phyloP scores from a whole-genome alignment of 345 rosid genomes.

The Lumnitzera littorea region DNA sequence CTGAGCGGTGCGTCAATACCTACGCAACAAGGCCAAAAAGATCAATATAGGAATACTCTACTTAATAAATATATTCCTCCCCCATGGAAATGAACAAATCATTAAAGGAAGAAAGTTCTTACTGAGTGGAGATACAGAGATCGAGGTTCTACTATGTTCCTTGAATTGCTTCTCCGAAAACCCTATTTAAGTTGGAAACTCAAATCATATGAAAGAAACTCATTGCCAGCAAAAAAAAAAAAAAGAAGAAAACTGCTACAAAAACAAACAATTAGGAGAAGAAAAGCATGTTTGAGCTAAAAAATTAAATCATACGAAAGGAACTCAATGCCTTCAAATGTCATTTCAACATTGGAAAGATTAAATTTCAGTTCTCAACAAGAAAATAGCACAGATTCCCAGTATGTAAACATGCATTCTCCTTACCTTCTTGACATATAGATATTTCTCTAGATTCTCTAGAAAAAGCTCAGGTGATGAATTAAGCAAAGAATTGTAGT shows the following conservation, averaged over 20 bases:
- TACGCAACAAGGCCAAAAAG: slow-evolving; percentile 16
- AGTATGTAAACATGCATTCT: not conserved
- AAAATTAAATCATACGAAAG: too few relatives aligned
- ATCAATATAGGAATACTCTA: not conserved
- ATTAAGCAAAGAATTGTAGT: slow-evolving; percentile 18
- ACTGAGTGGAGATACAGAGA: slow-evolving; percentile 59
- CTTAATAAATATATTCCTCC: not conserved
- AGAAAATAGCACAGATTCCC: not conserved
- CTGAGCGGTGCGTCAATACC: slow-evolving; percentile 61
- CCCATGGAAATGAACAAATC: not conserved
- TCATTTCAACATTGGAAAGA: too few relatives aligned
- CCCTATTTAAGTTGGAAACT: slow-evolving; percentile 26
- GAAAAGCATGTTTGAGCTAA: too few relatives aligned
- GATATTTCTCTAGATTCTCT: slow-evolving; percentile 40
- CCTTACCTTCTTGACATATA: slow-evolving; percentile 44
- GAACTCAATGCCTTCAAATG: too few relatives aligned
- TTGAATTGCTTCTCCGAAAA: slow-evolving; percentile 32
- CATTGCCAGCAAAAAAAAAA: not conserved
- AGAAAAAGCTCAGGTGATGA: slow-evolving; percentile 38
- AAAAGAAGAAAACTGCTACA: not conserved
- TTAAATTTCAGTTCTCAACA: not conserved
- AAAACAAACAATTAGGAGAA: too few relatives aligned
- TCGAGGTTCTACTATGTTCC: slow-evolving; percentile 31
- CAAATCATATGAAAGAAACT: not conserved
- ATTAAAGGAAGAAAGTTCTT: slow-evolving; percentile 10